Conservation (phyloP, 371 early-diverging fungal species). For the Massospora cicadina region DNA sequence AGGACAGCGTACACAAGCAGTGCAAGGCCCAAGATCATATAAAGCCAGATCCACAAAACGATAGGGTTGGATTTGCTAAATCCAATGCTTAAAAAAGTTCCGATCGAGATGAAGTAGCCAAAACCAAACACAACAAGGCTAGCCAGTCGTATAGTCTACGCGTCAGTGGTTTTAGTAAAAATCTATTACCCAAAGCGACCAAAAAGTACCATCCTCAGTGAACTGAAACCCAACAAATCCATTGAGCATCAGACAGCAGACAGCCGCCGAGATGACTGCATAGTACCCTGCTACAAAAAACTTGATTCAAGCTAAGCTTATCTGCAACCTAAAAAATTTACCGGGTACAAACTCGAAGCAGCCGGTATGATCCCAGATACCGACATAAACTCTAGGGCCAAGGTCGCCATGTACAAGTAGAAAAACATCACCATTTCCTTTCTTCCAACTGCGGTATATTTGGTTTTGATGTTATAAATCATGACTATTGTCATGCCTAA, state of each 20-base stretch:
- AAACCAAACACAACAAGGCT: slow-evolving; percentile 37
- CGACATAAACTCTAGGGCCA: slow-evolving; percentile 55
- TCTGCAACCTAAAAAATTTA: slow-evolving; percentile 18
- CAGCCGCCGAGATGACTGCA: slow-evolving; percentile 45
- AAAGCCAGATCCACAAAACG: slow-evolving; percentile 53
- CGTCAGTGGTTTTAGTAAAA: slow-evolving; percentile 11
- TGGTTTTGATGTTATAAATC: slow-evolving; percentile 77
- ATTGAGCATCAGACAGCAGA: slow-evolving; percentile 70
- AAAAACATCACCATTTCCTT: slow-evolving; percentile 86
- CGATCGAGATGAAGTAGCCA: slow-evolving; percentile 46
- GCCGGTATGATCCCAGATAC: slow-evolving; percentile 64
- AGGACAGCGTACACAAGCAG: slow-evolving; percentile 52
- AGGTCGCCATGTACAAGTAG: slow-evolving; percentile 54
- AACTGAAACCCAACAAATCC: slow-evolving; percentile 85
- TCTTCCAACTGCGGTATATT: slow-evolving; percentile 86
- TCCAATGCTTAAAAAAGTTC: slow-evolving; percentile 48
- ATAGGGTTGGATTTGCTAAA: slow-evolving; percentile 37
- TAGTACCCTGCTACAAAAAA: slow-evolving; percentile 59
- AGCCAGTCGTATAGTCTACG: slow-evolving; percentile 48
- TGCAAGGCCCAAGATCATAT: slow-evolving; percentile 44
- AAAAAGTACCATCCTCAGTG: slow-evolving; percentile 78
- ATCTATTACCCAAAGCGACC: slow-evolving; percentile 26
- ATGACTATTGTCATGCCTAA: slow-evolving; percentile 78
- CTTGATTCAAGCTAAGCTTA: slow-evolving; percentile 15
- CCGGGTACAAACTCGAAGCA: slow-evolving; percentile 47